phyloP scores from a whole-genome alignment of 805 yeast genomes.

The Zygosaccharomyces kombuchaensis region DNA sequence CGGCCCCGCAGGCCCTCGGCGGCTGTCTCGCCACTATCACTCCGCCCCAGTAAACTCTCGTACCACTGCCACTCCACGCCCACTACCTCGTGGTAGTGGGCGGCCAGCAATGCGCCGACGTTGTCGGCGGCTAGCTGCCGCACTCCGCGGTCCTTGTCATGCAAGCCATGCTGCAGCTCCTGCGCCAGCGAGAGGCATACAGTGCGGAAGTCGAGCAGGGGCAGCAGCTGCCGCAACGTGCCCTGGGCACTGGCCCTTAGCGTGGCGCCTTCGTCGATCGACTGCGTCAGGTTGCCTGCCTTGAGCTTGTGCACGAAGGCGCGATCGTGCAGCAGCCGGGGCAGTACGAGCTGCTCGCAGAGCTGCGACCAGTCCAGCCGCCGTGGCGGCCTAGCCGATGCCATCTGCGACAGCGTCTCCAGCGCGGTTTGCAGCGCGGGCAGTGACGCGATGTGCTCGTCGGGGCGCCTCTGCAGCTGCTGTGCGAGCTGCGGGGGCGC shows the following conservation, averaged over 20 bases:
- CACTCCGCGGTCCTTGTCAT: conserved; percentile 16
- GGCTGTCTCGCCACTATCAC: not conserved
- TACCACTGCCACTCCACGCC: conserved; percentile 19
- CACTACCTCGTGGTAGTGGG: conserved; percentile 6
- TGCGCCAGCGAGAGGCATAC: conserved; percentile 1
- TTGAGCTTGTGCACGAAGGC: conserved; percentile 25
- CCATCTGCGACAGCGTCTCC: conserved; percentile 5
- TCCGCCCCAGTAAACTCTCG: not conserved
- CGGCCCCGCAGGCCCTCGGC: not conserved
- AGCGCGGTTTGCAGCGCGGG: not conserved
- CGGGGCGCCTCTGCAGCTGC: not conserved
- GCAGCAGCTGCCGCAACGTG: conserved; percentile 13
- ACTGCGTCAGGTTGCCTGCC: conserved; percentile 34
- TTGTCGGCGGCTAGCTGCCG: conserved; percentile 5
- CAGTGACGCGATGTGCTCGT: conserved; percentile 1
- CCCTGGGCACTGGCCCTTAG: conserved; percentile 18
- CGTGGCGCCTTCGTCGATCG: conserved; percentile 26
- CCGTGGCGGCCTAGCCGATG: not conserved
- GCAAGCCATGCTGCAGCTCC: conserved; percentile 9
- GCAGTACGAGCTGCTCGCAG: conserved; percentile 12
- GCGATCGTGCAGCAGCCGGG: conserved; percentile 25
- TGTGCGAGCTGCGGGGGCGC: not conserved
- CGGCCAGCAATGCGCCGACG: conserved; percentile 5
- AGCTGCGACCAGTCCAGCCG: conserved; percentile 1
- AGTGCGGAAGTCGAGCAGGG: conserved; percentile 2